phyloP scores from a whole-genome alignment of 73 alveolate genomes.

The Paramecium pentaurelia region DNA sequence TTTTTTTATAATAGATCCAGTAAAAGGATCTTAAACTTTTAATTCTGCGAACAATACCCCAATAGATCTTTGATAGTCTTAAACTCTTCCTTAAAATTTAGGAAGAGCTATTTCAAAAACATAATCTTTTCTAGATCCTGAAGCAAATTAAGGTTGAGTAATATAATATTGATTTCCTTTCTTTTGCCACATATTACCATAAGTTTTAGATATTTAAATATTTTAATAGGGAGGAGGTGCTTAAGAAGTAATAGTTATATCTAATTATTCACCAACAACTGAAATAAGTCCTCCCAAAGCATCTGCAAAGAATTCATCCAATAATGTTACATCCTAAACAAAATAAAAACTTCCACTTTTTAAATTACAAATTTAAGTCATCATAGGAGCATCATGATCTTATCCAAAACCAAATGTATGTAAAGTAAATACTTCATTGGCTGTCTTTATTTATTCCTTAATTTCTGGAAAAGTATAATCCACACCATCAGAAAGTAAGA shows the following conservation, averaged over 20 bases:
- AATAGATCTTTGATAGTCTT: slow-evolving; percentile 10
- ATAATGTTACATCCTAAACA: slow-evolving; percentile 49
- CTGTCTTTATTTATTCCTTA: background rate
- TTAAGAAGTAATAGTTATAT: background rate
- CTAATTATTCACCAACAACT: slow-evolving; percentile 52
- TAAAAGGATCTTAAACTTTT: background rate
- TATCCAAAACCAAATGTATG: slow-evolving; percentile 61
- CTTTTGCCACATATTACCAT: slow-evolving; percentile 25
- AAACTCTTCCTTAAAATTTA: background rate
- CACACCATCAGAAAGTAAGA: slow-evolving; percentile 75
- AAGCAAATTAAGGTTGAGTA: background rate
- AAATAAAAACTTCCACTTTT: slow-evolving; percentile 76
- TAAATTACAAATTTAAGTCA: slow-evolving; percentile 67
- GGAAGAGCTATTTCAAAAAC: slow-evolving; percentile 59
- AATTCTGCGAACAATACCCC: background rate
- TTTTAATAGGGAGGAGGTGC: background rate
- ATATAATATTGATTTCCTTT: background rate
- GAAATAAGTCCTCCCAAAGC: slow-evolving; percentile 62
- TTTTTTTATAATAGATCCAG: slow-evolving; percentile 22
- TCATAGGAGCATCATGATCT: slow-evolving; percentile 75
- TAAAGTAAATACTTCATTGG: background rate
- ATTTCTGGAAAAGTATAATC: background rate
- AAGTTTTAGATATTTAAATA: slow-evolving; percentile 14
- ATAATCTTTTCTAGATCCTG: slow-evolving; percentile 59
- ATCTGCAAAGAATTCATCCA: slow-evolving; percentile 57